phyloP scores from a whole-genome alignment of 2,329 filamentous ascomycete species.

The Epichloe baconii region DNA sequence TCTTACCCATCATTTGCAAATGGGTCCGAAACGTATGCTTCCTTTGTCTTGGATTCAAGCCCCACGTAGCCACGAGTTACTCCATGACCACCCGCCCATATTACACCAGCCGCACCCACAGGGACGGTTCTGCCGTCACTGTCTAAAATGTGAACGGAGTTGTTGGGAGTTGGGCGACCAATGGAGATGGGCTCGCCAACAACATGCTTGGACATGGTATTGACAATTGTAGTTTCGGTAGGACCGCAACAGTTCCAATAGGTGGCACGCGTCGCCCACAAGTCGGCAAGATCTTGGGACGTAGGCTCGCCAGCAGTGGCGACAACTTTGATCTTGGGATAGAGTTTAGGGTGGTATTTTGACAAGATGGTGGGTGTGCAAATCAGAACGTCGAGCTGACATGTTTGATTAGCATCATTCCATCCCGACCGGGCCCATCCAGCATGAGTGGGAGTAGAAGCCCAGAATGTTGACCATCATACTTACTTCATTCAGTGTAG shows the following conservation, averaged over 20 bases:
- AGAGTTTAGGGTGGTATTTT: constrained; percentile 32
- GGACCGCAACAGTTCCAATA: constrained; percentile 48
- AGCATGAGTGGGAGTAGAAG: not conserved
- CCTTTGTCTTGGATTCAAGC: constrained; percentile 34
- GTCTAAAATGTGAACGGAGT: constrained; percentile 40
- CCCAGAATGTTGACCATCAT: not conserved
- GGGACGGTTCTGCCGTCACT: constrained; percentile 29
- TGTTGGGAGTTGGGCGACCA: constrained; percentile 43
- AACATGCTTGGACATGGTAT: constrained; percentile 39
- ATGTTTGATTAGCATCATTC: not conserved
- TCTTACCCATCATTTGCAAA: constrained; percentile 39
- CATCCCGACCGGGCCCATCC: not conserved
- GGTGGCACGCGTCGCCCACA: constrained; percentile 35
- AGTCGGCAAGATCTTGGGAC: constrained; percentile 35
- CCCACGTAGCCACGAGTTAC: constrained; percentile 44
- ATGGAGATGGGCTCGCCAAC: constrained; percentile 36
- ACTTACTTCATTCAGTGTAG: constrained; percentile 30
- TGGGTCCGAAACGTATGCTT: constrained; percentile 35
- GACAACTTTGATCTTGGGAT: constrained; percentile 37
- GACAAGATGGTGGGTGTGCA: constrained; percentile 42
- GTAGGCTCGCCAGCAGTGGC: constrained; percentile 44
- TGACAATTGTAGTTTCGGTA: constrained; percentile 47
- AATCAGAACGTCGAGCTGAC: constrained; percentile 36
- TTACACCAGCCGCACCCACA: constrained; percentile 34
- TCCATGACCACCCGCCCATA: constrained; percentile 45